Conservation (phyloP, 306 rosid genomes). For the Castanea crenata region DNA sequence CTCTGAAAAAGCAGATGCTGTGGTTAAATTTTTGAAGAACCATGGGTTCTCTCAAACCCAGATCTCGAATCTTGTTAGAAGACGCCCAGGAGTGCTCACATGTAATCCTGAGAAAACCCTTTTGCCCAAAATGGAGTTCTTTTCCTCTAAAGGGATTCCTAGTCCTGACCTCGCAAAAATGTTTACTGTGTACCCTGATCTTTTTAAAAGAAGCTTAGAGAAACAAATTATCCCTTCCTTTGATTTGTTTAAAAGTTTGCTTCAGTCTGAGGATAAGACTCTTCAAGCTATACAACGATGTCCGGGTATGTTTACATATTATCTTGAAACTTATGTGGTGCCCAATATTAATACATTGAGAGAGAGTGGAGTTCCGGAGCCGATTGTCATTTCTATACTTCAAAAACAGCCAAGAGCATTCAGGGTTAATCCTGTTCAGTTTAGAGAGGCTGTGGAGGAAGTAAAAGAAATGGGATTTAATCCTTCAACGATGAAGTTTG, state of each 20-base stretch:
- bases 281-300: background rate
- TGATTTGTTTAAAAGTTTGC: constrained; percentile 9
- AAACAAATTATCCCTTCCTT: constrained; percentile 23
- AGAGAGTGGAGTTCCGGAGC: constrained; percentile 15
- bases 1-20: constrained; percentile 29
- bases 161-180: constrained; percentile 20
- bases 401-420: constrained; percentile 14
- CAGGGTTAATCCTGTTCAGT: background rate
- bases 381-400: background rate
- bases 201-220: constrained; percentile 22
- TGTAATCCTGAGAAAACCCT: constrained; percentile 12
- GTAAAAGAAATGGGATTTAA: constrained; percentile 29
- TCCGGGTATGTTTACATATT: background rate
- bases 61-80: background rate
- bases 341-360: background rate
- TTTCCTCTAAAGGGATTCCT: constrained; percentile 37
- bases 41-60: constrained; percentile 23
- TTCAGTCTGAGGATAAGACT: constrained; percentile 22
- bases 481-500: constrained; percentile 10
- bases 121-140: constrained; percentile 36
- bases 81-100: background rate
- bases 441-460: constrained; percentile 23
- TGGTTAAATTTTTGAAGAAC: constrained; percentile 9
- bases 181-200: background rate
- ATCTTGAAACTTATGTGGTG: background rate